Conservation (phyloP, 139 green algal genomes). For the Volvox africanus region DNA sequence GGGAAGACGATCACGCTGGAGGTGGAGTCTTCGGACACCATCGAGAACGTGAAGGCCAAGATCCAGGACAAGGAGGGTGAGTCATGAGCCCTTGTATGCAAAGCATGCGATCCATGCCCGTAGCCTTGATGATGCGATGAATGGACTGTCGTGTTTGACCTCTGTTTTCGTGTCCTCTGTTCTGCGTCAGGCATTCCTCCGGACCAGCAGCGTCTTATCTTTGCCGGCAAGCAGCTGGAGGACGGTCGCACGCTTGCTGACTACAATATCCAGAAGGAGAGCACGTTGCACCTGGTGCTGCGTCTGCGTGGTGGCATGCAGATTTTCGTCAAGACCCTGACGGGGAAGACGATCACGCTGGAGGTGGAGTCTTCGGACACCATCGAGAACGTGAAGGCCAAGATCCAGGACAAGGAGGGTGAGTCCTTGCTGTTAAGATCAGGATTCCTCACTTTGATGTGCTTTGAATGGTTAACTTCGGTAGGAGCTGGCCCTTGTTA, state of each 20-base stretch:
- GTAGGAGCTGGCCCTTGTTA: too few relatives aligned
- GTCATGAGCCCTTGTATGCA: background rate
- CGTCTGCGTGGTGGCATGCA: conserved; percentile 87
- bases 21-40: conserved; percentile 85
- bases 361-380: conserved; percentile 88
- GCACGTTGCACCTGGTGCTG: conserved; percentile 87
- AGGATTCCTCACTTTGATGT: too few relatives aligned
- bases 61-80: conserved; percentile 95
- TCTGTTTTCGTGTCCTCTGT: background rate
- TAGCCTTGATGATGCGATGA: too few relatives aligned
- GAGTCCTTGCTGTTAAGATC: background rate
- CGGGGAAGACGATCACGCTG: conserved; percentile 96
- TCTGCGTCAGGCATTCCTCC: conserved; percentile 83
- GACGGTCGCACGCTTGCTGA: conserved; percentile 93
- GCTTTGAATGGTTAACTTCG: too few relatives aligned
- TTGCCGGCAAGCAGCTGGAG: conserved; percentile 97
- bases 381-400: conserved; percentile 85
- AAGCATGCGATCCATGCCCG: too few relatives aligned
- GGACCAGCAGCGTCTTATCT: conserved; percentile 96
- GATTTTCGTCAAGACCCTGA: conserved; percentile 93
- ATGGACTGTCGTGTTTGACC: too few relatives aligned
- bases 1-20: conserved; percentile 86
- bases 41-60: conserved; percentile 96
- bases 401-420: conserved; percentile 76
- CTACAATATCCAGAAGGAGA: conserved; percentile 97